Evolutionary conservation across 306 rosid genomes (phyloP).

Genomic region (Oemleria cerasiformis): DNA sequence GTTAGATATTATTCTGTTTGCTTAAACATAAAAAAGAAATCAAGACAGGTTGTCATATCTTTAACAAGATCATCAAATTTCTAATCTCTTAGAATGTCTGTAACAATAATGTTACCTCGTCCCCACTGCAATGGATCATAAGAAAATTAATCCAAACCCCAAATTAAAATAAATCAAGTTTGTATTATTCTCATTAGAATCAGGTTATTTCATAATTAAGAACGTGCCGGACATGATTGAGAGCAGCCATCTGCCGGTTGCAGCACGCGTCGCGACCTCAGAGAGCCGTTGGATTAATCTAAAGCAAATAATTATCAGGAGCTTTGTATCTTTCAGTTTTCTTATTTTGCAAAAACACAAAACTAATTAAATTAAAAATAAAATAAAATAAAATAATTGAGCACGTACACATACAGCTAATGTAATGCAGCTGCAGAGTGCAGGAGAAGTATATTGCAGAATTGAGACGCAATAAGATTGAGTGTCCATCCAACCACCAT

Average conservation of each 20-base stretch:
- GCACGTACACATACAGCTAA: background rate
- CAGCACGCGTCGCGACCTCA: slow-evolving; percentile 8
- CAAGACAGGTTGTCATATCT: slow-evolving; percentile 1
- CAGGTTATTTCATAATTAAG: background rate
- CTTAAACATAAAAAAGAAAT: background rate
- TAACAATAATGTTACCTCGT: background rate
- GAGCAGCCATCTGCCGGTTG: background rate
- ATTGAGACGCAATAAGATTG: slow-evolving; percentile 3
- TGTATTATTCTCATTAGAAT: background rate
- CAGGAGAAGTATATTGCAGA: background rate
- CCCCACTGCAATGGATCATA: background rate
- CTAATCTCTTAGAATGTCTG: background rate
- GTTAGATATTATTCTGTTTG: background rate
- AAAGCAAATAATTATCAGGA: background rate
- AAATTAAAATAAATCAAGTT: background rate
- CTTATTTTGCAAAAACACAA: background rate
- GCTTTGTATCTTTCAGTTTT: background rate
- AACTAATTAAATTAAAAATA: background rate
- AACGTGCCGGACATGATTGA: slow-evolving; percentile 20
- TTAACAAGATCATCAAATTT: background rate
- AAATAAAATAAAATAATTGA: background rate
- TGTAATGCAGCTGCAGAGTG: slow-evolving; percentile 4
- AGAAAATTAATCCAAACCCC: background rate
- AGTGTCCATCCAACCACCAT: slow-evolving; percentile 3
- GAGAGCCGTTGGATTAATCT: background rate